Evolutionary conservation across 2,329 filamentous ascomycete genomes (phyloP).

Genomic region (Sporothrix pseudoabietina): DNA sequence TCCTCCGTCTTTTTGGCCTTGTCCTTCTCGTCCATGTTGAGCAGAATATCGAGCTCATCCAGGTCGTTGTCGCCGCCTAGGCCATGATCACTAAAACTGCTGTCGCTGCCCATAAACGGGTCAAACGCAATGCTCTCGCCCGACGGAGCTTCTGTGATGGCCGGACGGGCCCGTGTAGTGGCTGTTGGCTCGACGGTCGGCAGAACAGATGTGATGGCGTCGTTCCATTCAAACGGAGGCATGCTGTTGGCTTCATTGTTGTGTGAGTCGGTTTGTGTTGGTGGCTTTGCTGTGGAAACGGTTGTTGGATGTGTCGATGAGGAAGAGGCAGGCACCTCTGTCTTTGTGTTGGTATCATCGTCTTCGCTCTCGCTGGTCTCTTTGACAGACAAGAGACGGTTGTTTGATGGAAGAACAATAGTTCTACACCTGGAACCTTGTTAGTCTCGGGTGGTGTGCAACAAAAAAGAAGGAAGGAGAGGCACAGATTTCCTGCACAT

Average conservation of each 20-base stretch:
- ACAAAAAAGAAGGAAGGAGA: background rate
- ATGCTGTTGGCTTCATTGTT: background rate
- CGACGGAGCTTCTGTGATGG: background rate
- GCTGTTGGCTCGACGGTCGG: background rate
- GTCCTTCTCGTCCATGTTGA: background rate
- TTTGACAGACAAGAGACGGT: background rate
- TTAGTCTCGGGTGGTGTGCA: background rate
- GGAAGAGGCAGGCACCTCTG: background rate
- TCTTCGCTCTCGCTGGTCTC: slow-evolving; percentile 13
- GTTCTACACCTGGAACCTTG: slow-evolving; percentile 2
- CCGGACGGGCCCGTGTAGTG: background rate
- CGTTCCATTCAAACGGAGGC: slow-evolving; percentile 14
- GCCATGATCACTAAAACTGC: background rate
- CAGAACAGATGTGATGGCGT: background rate
- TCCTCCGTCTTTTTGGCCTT: no score
- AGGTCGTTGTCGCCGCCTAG: slow-evolving; percentile 4
- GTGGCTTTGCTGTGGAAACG: background rate
- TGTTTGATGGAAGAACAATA: slow-evolving; percentile 3
- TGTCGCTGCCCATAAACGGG: background rate
- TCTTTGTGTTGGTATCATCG: background rate
- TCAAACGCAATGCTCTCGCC: background rate
- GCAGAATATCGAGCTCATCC: background rate
- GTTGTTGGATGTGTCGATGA: background rate
- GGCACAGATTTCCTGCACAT: background rate
- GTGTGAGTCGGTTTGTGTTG: background rate